These are phyloP conservation scores for Penicillium silybi DNA, from an alignment of 495 filamentous ascomycete species.

Conservation along the genomic window DNA sequence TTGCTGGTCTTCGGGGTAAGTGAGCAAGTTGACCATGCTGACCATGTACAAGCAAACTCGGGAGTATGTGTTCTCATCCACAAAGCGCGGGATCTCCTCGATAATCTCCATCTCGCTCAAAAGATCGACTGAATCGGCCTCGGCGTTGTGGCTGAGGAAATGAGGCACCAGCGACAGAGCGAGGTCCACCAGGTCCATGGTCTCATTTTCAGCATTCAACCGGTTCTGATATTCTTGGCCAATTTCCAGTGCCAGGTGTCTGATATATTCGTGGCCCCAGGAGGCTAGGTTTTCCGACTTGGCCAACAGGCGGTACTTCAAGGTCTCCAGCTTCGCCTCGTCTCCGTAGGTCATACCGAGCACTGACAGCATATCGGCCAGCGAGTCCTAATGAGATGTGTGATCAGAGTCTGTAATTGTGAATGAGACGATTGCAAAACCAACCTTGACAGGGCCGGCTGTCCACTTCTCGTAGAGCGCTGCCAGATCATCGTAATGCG, in stretches of 20 bases:
- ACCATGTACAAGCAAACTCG: constrained; percentile 97
- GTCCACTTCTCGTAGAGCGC: constrained; percentile 87
- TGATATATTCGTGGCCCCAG: constrained; percentile 98
- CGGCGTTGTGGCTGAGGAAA: constrained; percentile 94
- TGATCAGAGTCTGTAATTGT: constrained; percentile 1
- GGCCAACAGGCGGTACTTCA: constrained; percentile 89
- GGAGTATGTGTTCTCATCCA: constrained; percentile 91
- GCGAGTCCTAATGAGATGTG: constrained; percentile 51
- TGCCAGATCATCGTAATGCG: constrained; percentile 85
- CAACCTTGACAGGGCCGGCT: constrained; percentile 75
- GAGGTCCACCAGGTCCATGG: constrained; percentile 75
- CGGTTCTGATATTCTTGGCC: constrained; percentile 88
- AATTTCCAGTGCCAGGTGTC: constrained; percentile 92
- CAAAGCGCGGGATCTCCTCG: constrained; percentile 78
- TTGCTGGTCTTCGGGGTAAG: constrained; percentile 92
- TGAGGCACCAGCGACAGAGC: constrained; percentile 83
- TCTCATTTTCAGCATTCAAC: constrained; percentile 57
- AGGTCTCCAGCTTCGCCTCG: constrained; percentile 88
- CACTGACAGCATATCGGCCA: constrained; percentile 95
- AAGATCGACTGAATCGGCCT: constrained; percentile 95
- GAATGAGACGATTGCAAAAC: too few relatives aligned
- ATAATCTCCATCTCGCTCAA: constrained; percentile 97
- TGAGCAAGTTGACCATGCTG: constrained; percentile 96
- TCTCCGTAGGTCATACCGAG: constrained; percentile 99
- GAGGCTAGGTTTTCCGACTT: constrained; percentile 90